phyloP scores from a whole-genome alignment of 2,329 filamentous ascomycete genomes.

The Neofusicoccum laricinum region DNA sequence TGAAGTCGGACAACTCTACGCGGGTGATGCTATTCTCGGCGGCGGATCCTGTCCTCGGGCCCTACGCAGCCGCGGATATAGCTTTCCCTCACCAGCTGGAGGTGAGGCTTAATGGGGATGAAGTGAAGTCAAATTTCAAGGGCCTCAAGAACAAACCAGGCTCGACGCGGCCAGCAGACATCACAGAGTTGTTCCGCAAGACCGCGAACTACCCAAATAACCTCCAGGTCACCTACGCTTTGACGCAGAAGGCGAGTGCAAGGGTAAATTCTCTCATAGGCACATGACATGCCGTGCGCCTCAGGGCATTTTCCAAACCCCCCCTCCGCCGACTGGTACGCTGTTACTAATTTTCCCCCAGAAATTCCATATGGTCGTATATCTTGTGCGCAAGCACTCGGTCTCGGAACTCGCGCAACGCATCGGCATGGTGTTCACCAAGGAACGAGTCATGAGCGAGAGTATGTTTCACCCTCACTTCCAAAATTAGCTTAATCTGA shows the following conservation, averaged over 20 bases:
- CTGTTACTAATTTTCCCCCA: constrained; percentile 19
- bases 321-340: too few species aligned
- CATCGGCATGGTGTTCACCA: constrained; percentile 73
- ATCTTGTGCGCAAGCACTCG: constrained; percentile 70
- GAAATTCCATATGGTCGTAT: constrained; percentile 58
- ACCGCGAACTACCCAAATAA: constrained; percentile 71
- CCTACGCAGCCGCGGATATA: constrained; percentile 58
- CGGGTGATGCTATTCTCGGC: constrained; percentile 84
- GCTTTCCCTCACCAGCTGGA: constrained; percentile 91
- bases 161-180: constrained; percentile 88
- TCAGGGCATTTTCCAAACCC: background rate
- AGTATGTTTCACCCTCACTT: constrained; percentile 54
- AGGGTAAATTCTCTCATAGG: constrained; percentile 20
- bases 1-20: constrained; percentile 60
- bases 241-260: constrained; percentile 70
- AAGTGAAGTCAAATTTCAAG: constrained; percentile 88
- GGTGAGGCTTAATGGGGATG: constrained; percentile 81
- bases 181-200: constrained; percentile 73
- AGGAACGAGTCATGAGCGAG: constrained; percentile 77
- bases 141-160: constrained; percentile 95
- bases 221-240: constrained; percentile 83
- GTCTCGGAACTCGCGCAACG: constrained; percentile 68
- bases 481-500: background rate
- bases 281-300: background rate
- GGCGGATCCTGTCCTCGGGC: constrained; percentile 46